Base-by-base conservation (phyloP, 2,329 filamentous ascomycete species). In the Neophaeococcomyces mojaviensis region DNA sequence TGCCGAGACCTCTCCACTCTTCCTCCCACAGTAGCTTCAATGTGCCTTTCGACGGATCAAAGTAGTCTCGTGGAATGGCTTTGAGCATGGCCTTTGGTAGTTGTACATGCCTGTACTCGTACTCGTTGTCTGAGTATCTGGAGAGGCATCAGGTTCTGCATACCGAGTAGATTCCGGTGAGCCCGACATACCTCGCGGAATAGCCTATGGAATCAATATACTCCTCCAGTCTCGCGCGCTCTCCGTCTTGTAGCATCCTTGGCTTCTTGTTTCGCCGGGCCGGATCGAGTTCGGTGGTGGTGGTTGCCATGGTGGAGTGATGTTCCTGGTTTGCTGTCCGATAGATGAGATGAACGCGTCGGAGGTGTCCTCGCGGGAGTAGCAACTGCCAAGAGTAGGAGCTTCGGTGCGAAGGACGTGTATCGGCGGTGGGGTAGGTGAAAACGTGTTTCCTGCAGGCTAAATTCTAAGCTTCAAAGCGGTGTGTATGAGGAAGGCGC, bases 1-100 rank as follows among this genome's bases (percentile, higher is more conserved):
- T 98, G 41, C 92, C 92, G 61, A 98, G 77, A 30, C 85, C 88
- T 68, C 92, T 82, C 92, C 92, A 98, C 71, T 98, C 92, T 56
- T 97, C 90, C 67, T 98, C 92, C 89, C 90, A 96, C 51, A 98
- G 71, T 57, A 98, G 72, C 73, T 97, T 98, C 67, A 98, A 71
- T 4, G 90, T 97, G 51, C 92, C 92, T 68, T 94, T 88, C 43
- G 80, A 72, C 41, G 81, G 77, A 66, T 96, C 89, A 62, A 94
- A 90, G 68, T 95, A 95, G 54, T 96, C 90, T 64, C 89, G 84
- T 16, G 92, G 92, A 57, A 98, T 97, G 33, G 80, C 85, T 70
- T 97, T 97, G 54, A 98, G 81, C 92, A 98, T 98, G 58, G 88
- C 83, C 71, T 98, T 98, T 35, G 92, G 92, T 24, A 98, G 80